Evolutionary conservation across 345 rosid genomes (phyloP), one percentile per base, ranked within the genome.

Genomic region (Barbarea vulgaris): DNA sequence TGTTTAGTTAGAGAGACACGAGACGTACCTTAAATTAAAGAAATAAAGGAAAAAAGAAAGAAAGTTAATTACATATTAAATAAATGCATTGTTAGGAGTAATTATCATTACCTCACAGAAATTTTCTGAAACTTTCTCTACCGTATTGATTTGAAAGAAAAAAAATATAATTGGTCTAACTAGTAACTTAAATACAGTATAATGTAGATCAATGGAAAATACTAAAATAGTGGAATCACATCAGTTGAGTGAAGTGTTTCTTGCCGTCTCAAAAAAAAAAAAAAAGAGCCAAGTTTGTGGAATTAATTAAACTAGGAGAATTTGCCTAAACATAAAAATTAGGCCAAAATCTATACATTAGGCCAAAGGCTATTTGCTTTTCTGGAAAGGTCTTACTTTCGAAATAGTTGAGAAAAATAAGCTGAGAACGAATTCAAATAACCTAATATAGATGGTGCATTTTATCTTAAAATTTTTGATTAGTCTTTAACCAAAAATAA

Each of bases 1-100:
- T 56, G 71, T 69, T 76, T 76, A 69, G 79, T 76, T 53, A 61
- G 50, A 53, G 48, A 69, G 9, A 42, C 28, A 41, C 10, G 22
- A 11, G 77, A 54, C 25, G 18, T 58, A 8, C 6, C 69, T 24
- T 31, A 31, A 54, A 64, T 22, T 6, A 31, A 44, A 55, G 30
- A 5, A 10, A 48, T 27, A 3, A 28, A 56, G 36, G n/a, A 27
- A 13, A 31, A 25, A 10, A 36, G 31, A n/a, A n/a, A 27, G 6
- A 50, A 28, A 67, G 3, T 7, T 21, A 18, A 12, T 39, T 15
- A 15, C n/a, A 1, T 54, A 22, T 42, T 21, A 21, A 27, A 63
- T 52, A 39, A 30, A 54, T 15, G 10, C 21, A 42, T 31, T 30
- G 6, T 53, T 19, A 1, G 7, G 1, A 24, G 1, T 24, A n/a